Conservation (phyloP, 768 basidiomycete species). For the Termitomyces sp. region DNA sequence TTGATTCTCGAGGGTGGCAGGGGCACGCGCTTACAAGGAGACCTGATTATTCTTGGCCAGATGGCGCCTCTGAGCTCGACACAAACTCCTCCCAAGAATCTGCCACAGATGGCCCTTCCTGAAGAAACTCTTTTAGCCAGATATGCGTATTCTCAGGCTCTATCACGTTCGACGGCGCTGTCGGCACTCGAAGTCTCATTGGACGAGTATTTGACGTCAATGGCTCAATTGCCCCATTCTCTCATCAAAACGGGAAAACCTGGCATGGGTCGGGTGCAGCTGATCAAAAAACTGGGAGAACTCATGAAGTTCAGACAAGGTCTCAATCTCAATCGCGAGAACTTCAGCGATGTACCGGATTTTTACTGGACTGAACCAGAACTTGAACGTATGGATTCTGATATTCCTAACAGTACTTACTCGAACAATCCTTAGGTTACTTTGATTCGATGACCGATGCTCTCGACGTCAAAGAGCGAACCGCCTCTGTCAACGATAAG, state of each 20-base stretch:
- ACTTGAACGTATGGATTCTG: constrained; percentile 57
- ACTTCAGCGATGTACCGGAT: constrained; percentile 84
- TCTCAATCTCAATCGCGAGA: constrained; percentile 84
- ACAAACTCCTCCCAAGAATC: constrained; percentile 34
- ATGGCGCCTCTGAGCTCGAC: constrained; percentile 53
- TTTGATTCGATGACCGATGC: constrained; percentile 84
- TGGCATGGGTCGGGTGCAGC: constrained; percentile 69
- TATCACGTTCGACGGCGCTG: constrained; percentile 83
- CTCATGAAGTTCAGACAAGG: constrained; percentile 91
- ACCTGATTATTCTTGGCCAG: constrained; percentile 84
- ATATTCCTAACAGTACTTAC: not conserved
- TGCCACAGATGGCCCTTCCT: constrained; percentile 54
- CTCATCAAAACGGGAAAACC: constrained; percentile 79
- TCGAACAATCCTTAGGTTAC: constrained; percentile 40
- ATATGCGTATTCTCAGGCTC: constrained; percentile 88
- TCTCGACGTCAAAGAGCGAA: constrained; percentile 80
- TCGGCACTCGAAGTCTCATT: constrained; percentile 83
- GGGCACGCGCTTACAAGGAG: constrained; percentile 83
- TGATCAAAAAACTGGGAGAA: constrained; percentile 90
- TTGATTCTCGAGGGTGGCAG: constrained; percentile 30
- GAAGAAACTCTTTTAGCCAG: constrained; percentile 73
- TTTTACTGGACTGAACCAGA: constrained; percentile 95
- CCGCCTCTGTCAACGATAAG: constrained; percentile 83
- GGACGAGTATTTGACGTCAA: constrained; percentile 78
- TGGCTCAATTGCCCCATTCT: constrained; percentile 72